Conservation (phyloP, 1,284 basidiomycete species). For the Vanrija sp. region DNA sequence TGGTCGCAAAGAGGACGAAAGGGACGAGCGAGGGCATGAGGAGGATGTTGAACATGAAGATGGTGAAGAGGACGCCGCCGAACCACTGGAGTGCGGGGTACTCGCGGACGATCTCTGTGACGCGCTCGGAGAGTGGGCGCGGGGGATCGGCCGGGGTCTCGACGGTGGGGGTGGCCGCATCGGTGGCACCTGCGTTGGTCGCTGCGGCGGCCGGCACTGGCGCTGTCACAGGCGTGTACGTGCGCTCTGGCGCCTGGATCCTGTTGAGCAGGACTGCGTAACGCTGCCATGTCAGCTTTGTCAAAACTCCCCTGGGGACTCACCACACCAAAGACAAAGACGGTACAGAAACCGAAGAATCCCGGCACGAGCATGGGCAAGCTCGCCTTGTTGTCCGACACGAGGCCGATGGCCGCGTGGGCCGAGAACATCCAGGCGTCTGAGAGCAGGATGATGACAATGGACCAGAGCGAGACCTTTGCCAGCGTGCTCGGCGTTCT, state of each 20-base stretch:
- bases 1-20: conserved; percentile 65
- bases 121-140: not conserved
- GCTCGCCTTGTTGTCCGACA: conserved; percentile 71
- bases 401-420: conserved; percentile 76
- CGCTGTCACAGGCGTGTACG: conserved; percentile 5
- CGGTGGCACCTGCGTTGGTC: not conserved
- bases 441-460: conserved; percentile 68
- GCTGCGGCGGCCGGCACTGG: not conserved
- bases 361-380: conserved; percentile 74
- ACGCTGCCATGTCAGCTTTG: conserved; percentile 56
- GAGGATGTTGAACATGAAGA: conserved; percentile 67
- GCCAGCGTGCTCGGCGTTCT: conserved; percentile 73
- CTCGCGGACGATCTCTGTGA: not conserved
- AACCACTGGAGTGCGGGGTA: conserved; percentile 8
- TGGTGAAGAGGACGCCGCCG: conserved; percentile 53
- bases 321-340: conserved; percentile 48
- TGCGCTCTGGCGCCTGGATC: conserved; percentile 73
- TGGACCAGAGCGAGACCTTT: conserved; percentile 73
- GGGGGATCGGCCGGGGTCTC: conserved; percentile 1
- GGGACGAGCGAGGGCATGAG: conserved; percentile 67
- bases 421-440: conserved; percentile 78
- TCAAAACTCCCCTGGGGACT: conserved; percentile 11
- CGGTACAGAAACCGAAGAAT: conserved; percentile 57
- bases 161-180: not conserved
- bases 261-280: conserved; percentile 72